Base-by-base conservation (phyloP, 768 basidiomycete species). In the Amanita polypyramis region DNA sequence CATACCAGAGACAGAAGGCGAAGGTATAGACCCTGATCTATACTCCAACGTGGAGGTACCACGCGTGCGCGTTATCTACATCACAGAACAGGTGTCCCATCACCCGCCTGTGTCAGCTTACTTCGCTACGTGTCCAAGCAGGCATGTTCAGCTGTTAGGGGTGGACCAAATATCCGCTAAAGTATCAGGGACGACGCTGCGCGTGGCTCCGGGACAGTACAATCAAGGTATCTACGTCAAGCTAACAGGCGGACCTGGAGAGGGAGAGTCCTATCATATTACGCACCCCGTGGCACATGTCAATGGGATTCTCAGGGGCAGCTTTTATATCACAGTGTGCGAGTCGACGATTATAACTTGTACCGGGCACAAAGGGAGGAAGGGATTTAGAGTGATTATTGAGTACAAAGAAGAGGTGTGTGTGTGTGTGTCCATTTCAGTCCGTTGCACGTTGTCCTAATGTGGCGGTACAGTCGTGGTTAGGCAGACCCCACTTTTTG, bases 381-480 rank as follows among this genome's bases (percentile, higher is more conserved):
- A 75, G 58, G 40, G 47, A 1, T 80, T 87, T 56, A 74, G 94
- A 51, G 74, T 91, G 3, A 74, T 98, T 55, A 78, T 96, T 49
- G 90, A 94, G 58, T 98, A 95, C 68, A 93, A 92, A 66, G 96
- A 99, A 60, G 94, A 99, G 80, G 88, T 88, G 51, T 37, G 80
- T 59, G 35, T 32, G 10, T 25, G 2, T n/a, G 56, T 49, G 6
- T 2, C 20, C 49, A 47, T 36, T 47, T 12, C 43, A 32, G 21
- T 48, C 46, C 11, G 3, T 20, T 32, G 3, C 32, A 10, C 4
- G 23, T 23, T 47, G 5, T 33, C 19, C 11, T 2, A 5, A 20
- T 17, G 25, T 27, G 15, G 2, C 1, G 3, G 21, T 14, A 21
- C 51, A 77, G 88, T 87, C 87, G 2, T 97, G 94, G 94, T 73